Base-by-base conservation (phyloP, 441 rosid species). In the Brassica hybrid region DNA sequence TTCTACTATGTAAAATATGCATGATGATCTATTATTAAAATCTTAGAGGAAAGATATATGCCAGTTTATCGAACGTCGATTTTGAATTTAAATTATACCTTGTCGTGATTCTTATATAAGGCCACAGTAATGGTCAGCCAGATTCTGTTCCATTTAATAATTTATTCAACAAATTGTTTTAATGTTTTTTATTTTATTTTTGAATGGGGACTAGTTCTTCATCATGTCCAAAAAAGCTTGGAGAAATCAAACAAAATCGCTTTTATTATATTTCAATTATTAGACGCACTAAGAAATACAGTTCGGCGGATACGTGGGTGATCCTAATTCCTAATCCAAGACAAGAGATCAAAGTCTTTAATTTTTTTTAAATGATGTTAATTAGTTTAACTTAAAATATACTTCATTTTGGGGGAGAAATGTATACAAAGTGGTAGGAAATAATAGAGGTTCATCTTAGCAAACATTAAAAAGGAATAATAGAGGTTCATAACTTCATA, bases 401-500 rank as follows among this genome's bases (percentile, higher is more conserved):
- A 8, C 4, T 66, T 21, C 17, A 45, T 66, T 48, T 23, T 11
- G 5, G 18, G 14, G 32, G 11, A 0, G 18, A 58, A 70, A 45
- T 13, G 56, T 72, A 45, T 72, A 77, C 23, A 45, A 59, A 45
- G 72, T 59, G 58, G 72, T 58, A 66, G 54, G 68, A 16, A 65
- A 59, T 59, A 67, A 67, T 78, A 71, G 32, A 58, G 25, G 14
- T 58, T 58, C 32, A 19, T 21, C 5, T 19, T 56, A 56, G 25
- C 25, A 56, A 56, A 52, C 19, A 16, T 52, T 52, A 6, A 52
- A 52, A 50, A 50, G 6, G 21, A 65, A 60, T 50, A 73, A 67
- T 73, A 72, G 48, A 78, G 61, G 72, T 72, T 60, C 77, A 66
- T 36, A 61, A 36, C 57, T 66, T 72, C 74, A 52, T 73, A 78